Base-by-base conservation (phyloP, 1,139 yeast species). In the Kazachstania sp. region DNA sequence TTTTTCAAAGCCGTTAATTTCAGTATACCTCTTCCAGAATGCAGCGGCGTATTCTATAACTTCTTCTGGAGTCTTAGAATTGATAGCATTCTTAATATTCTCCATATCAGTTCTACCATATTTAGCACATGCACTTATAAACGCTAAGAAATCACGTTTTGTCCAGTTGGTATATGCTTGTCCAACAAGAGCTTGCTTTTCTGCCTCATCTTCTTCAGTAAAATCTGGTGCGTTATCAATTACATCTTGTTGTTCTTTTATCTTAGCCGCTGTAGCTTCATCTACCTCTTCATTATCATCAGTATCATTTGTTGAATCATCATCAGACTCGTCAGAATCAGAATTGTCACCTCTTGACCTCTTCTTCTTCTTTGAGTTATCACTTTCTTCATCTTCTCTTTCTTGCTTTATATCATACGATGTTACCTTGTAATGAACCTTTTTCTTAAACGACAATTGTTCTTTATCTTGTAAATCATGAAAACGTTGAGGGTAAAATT, bases 91-190 rank as follows among this genome's bases (percentile, higher is more conserved):
- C 0, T 94, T 78, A 44, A 92, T 86, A 37, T 71, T 71, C n/a
- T 69, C 71, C 51, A 72, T 71, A 44, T 79, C 74, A 13, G 75
- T 71, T 41, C 95, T 77, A 0, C 98, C 98, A 64, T 74, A 79
- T 55, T 80, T 84, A 2, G 94, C 95, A 58, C 83, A 75, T 4
- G 84, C 81, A 57, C 85, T 95, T 40, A 92, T 74, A 56, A 86
- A 90, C 52, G 84, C 83, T 42, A 92, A 79, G 62, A 92, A 87
- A 61, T 92, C 98, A 51, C 97, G 77, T 63, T 90, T 78, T 7
- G 87, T 75, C 96, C 97, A 92, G 50, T 72, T 73, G 39, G 77
- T 75, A 66, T 87, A 92, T 3, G 95, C 88, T 54, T 81, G 73
- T 2, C 69, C 71, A 11, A 86, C 68, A 32, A 83, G 70, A 51